Evolutionary conservation across 495 filamentous ascomycete species (phyloP).

Genomic region (Tetracladium marchalianum): DNA sequence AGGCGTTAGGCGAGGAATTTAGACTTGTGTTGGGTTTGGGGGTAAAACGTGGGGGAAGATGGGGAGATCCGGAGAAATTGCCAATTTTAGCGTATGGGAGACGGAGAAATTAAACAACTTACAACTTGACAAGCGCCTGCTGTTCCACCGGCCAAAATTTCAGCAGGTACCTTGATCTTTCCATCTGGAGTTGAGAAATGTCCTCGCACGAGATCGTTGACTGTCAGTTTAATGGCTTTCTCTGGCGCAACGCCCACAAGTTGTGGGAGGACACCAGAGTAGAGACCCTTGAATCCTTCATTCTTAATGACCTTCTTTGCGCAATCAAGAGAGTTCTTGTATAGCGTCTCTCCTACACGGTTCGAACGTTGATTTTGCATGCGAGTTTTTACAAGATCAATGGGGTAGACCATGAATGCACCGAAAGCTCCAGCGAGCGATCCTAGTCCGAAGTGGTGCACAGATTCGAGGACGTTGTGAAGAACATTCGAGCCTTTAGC

Average conservation of each 20-base stretch:
- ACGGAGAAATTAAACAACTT: slow-evolving; percentile 30
- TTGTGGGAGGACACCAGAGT: slow-evolving; percentile 90
- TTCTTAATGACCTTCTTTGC: slow-evolving; percentile 84
- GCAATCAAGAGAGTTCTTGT: slow-evolving; percentile 95
- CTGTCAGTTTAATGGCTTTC: slow-evolving; percentile 97
- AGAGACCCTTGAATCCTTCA: slow-evolving; percentile 81
- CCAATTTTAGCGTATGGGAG: not conserved
- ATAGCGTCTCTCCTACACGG: slow-evolving; percentile 75
- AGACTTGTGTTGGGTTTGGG: not conserved
- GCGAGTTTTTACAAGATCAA: slow-evolving; percentile 95
- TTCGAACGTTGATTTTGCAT: slow-evolving; percentile 92
- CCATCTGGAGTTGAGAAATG: slow-evolving; percentile 68
- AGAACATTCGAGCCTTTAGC: slow-evolving; percentile 42
- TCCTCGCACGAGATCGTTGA: slow-evolving; percentile 84
- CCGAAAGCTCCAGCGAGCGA: slow-evolving; percentile 91
- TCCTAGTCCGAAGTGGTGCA: slow-evolving; percentile 81
- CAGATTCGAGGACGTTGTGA: slow-evolving; percentile 60
- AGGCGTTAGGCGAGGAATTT: not conserved
- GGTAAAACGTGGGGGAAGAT: slow-evolving; percentile 12
- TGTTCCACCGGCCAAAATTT: slow-evolving; percentile 79
- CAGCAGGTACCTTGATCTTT: slow-evolving; percentile 58
- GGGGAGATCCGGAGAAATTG: too few species aligned
- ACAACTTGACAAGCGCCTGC: slow-evolving; percentile 96
- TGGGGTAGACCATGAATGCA: slow-evolving; percentile 98
- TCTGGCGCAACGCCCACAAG: slow-evolving; percentile 94